Percentiles rank a stretch among this genome's conserved stretches.
Conservation (phyloP, 2,329 filamentous ascomycete genomes). For the Penicillium sp. region DNA sequence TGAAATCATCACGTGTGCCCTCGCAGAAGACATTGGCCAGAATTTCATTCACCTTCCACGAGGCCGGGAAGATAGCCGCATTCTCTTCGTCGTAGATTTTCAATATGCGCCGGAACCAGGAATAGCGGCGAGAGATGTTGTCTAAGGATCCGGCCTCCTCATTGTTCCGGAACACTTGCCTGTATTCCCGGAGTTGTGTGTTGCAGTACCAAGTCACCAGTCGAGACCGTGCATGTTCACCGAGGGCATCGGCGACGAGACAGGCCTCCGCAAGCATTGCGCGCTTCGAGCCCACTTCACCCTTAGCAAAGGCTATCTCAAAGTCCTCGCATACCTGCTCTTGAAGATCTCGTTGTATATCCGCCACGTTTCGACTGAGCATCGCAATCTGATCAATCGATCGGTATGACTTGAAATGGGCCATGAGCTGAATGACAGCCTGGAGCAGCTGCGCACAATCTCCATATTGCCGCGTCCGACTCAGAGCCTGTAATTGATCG, state of each 20-base stretch:
- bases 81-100: constrained; percentile 96
- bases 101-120: constrained; percentile 94
- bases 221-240: constrained; percentile 78
- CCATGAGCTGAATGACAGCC: constrained; percentile 96
- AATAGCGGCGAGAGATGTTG: constrained; percentile 92
- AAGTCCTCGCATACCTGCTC: constrained; percentile 99
- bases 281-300: constrained; percentile 71
- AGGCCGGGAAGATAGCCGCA: constrained; percentile 77
- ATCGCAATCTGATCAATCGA: constrained; percentile 98
- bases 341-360: constrained; percentile 85
- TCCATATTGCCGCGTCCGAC: constrained; percentile 84
- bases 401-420: constrained; percentile 96
- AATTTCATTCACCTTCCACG: constrained; percentile 89
- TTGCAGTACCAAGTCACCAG: constrained; percentile 98
- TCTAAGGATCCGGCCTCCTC: constrained; percentile 95
- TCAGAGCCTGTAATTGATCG: constrained; percentile 83
- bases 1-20: constrained; percentile 92
- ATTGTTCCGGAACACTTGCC: constrained; percentile 92
- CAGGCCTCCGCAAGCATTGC: constrained; percentile 81
- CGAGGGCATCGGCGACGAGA: constrained; percentile 89
- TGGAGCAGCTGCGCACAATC: constrained; percentile 93
- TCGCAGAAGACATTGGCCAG: constrained; percentile 93
- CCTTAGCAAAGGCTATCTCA: constrained; percentile 89
- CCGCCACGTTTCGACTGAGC: constrained; percentile 86
- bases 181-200: constrained; percentile 90